Percentiles rank a stretch among this genome's conserved stretches.
Conservation (phyloP, 768 basidiomycete genomes). For the Pholiota microspora region DNA sequence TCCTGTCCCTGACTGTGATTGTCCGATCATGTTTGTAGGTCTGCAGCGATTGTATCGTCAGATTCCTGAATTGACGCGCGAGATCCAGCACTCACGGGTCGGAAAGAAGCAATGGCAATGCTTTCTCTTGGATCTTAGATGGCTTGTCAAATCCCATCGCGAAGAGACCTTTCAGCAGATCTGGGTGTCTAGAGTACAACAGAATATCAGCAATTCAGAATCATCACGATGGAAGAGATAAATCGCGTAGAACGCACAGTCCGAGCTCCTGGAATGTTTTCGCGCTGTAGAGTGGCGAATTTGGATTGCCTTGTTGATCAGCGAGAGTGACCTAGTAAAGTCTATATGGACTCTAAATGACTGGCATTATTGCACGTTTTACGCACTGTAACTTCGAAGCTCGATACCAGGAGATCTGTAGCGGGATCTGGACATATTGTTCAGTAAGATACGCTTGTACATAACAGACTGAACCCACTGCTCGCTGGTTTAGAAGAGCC, state of each 20-base stretch:
- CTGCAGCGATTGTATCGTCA: constrained; percentile 37
- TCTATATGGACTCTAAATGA: constrained; percentile 5
- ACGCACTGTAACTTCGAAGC: constrained; percentile 78
- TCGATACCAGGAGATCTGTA: constrained; percentile 71
- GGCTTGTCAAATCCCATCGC: constrained; percentile 97
- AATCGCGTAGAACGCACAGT: constrained; percentile 54
- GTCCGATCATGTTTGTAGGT: constrained; percentile 98
- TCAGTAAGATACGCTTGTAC: neutral
- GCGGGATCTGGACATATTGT: constrained; percentile 17
- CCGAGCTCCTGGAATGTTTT: constrained; percentile 97
- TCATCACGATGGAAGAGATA: neutral
- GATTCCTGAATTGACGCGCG: neutral
- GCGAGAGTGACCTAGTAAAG: constrained; percentile 84
- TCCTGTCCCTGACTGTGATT: constrained; percentile 98
- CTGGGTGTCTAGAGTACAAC: constrained; percentile 54
- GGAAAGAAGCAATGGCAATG: constrained; percentile 83
- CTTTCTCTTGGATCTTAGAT: constrained; percentile 98
- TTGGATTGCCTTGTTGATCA: constrained; percentile 92
- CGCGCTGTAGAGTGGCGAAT: constrained; percentile 92
- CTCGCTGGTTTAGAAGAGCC: neutral
- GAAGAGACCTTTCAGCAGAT: constrained; percentile 91
- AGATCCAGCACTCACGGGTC: constrained; percentile 63
- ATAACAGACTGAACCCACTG: constrained; percentile 15
- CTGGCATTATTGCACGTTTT: neutral
- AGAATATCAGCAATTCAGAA: neutral